phyloP scores from a whole-genome alignment of 2,329 filamentous ascomycete species.

The Microsporum audouinii region DNA sequence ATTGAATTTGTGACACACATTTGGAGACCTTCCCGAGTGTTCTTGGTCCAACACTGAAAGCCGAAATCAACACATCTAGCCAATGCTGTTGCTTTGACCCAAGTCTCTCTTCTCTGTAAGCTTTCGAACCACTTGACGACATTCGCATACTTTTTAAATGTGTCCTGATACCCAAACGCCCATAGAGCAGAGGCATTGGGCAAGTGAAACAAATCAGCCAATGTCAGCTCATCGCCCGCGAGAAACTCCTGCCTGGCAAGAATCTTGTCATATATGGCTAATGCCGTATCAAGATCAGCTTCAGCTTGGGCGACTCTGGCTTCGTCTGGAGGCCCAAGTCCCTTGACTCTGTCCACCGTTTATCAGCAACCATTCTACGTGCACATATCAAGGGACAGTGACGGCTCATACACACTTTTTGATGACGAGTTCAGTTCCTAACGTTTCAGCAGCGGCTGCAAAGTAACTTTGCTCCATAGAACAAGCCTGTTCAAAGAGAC shows the following conservation, averaged over 20 bases:
- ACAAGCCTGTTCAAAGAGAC: background rate
- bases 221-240: slow-evolving; percentile 18
- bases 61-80: background rate
- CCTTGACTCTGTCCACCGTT: slow-evolving; percentile 1
- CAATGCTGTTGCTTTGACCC: slow-evolving; percentile 7
- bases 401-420: background rate
- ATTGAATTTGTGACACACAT: too few relatives aligned
- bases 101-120: slow-evolving; percentile 9
- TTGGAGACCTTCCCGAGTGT: background rate
- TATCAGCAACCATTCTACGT: background rate
- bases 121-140: slow-evolving; percentile 7
- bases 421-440: background rate
- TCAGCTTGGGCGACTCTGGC: slow-evolving; percentile 9
- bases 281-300: slow-evolving; percentile 9
- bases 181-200: slow-evolving; percentile 16
- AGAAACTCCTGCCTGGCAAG: slow-evolving; percentile 20
- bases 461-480: background rate
- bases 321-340: slow-evolving; percentile 7
- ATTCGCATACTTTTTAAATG: slow-evolving; percentile 10
- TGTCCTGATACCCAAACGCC: slow-evolving; percentile 11
- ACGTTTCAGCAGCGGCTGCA: background rate
- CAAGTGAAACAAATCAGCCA: slow-evolving; percentile 21
- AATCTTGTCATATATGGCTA: slow-evolving; percentile 19
- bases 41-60: background rate
- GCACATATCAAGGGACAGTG: background rate